Percentiles rank a stretch among this genome's conserved stretches.
These are phyloP conservation scores for Cryptomeria japonica DNA, from an alignment of 75 land plant genomes.

Conservation along the genomic window DNA sequence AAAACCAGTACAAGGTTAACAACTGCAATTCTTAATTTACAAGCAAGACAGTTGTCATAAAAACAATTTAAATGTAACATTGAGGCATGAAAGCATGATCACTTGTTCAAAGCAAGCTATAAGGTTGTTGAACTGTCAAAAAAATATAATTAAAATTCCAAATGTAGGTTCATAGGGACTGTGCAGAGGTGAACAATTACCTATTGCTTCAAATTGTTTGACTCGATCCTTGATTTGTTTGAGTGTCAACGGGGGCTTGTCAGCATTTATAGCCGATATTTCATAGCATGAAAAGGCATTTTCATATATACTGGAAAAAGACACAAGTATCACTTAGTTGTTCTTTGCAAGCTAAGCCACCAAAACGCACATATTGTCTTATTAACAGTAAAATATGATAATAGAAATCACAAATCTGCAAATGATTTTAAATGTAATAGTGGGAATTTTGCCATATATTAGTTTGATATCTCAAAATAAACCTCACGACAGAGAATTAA, in stretches of 20 bases:
- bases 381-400: background rate
- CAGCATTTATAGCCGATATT: slow-evolving; percentile 92
- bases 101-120: background rate
- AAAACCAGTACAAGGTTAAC: background rate
- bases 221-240: slow-evolving; percentile 79
- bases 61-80: background rate
- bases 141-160: background rate
- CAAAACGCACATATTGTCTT: background rate
- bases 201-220: slow-evolving; percentile 70
- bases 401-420: background rate
- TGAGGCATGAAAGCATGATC: background rate
- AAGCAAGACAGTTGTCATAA: background rate
- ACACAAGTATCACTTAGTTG: background rate
- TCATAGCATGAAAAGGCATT: slow-evolving; percentile 87
- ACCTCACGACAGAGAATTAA: background rate
- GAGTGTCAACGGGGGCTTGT: slow-evolving; percentile 78
- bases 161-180: background rate
- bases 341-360: background rate
- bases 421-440: background rate
- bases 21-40: background rate
- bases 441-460: background rate
- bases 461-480: background rate
- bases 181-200: slow-evolving; percentile 26
- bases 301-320: slow-evolving; percentile 46
- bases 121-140: background rate